Evolutionary conservation across 2,329 filamentous ascomycete species (phyloP).

Genomic region (Fusarium armeniacum): DNA sequence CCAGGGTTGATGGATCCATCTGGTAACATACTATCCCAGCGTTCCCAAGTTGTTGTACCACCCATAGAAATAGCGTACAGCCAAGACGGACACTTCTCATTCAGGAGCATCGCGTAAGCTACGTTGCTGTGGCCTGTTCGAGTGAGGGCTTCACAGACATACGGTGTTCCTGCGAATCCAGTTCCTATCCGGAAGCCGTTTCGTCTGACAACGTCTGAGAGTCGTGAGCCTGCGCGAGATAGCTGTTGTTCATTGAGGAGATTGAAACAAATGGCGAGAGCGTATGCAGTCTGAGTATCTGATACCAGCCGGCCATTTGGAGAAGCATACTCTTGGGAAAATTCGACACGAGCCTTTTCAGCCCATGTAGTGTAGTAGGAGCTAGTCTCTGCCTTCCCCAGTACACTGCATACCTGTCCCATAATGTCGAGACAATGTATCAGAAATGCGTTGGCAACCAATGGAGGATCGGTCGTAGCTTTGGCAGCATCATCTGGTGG

Average conservation of each 20-base stretch:
- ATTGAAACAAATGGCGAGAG: slow-evolving; percentile 44
- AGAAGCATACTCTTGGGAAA: slow-evolving; percentile 44
- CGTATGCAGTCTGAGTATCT: slow-evolving; percentile 45
- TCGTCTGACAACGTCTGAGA: slow-evolving; percentile 36
- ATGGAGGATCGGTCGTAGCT: slow-evolving; percentile 57
- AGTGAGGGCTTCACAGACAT: slow-evolving; percentile 43
- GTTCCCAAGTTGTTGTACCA: slow-evolving; percentile 60
- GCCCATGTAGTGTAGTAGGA: slow-evolving; percentile 33
- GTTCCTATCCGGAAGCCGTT: slow-evolving; percentile 45
- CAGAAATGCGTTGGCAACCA: slow-evolving; percentile 64
- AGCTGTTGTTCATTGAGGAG: slow-evolving; percentile 26
- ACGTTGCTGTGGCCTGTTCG: slow-evolving; percentile 38
- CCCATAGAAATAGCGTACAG: slow-evolving; percentile 57
- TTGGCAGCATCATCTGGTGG: slow-evolving; percentile 57
- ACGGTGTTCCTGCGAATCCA: slow-evolving; percentile 58
- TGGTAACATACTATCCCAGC: slow-evolving; percentile 58
- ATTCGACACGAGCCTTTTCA: slow-evolving; percentile 30
- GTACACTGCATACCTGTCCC: slow-evolving; percentile 52
- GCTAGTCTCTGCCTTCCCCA: slow-evolving; percentile 48
- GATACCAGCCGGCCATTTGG: slow-evolving; percentile 41
- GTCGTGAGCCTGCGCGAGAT: slow-evolving; percentile 26
- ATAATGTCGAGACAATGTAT: slow-evolving; percentile 59
- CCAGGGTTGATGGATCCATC: slow-evolving; percentile 57
- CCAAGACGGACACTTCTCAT: slow-evolving; percentile 56
- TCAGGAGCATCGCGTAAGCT: slow-evolving; percentile 57